These are phyloP conservation scores for Colletotrichum sp. DNA, from an alignment of 2,329 filamentous ascomycete species.

Conservation along the genomic window DNA sequence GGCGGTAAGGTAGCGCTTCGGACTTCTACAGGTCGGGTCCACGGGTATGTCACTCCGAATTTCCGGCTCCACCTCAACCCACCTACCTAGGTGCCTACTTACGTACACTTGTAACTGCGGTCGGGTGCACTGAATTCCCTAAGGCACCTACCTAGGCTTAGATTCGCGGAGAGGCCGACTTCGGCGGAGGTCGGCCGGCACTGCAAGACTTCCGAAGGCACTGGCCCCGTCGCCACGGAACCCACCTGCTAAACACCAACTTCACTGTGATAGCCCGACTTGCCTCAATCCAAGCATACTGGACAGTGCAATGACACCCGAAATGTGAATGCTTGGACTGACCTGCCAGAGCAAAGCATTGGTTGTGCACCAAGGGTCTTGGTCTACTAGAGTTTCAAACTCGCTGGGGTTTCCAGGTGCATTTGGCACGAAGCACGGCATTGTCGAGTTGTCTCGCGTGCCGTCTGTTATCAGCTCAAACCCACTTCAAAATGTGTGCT, in stretches of 20 bases:
- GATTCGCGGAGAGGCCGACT: background rate
- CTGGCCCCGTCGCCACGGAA: background rate
- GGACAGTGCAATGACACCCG: background rate
- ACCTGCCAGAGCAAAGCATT: background rate
- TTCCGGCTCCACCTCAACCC: background rate
- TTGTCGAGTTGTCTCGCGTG: background rate
- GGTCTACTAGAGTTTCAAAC: background rate
- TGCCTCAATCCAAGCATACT: background rate
- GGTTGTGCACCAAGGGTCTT: background rate
- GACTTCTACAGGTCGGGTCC: too few species aligned
- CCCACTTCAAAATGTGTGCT: background rate
- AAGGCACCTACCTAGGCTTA: background rate
- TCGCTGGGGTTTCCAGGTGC: background rate
- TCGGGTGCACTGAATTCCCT: background rate
- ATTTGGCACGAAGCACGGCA: background rate
- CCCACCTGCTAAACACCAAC: background rate
- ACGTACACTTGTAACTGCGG: background rate
- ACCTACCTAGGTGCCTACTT: background rate
- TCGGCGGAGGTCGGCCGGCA: background rate
- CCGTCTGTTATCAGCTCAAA: background rate
- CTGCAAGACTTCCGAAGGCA: background rate
- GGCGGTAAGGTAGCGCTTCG: too few species aligned
- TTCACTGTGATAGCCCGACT: background rate
- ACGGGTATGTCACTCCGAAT: background rate
- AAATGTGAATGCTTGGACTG: background rate